Evolutionary conservation across 805 yeast species (phyloP).

Genomic region (Citeromyces nyonsensis): DNA sequence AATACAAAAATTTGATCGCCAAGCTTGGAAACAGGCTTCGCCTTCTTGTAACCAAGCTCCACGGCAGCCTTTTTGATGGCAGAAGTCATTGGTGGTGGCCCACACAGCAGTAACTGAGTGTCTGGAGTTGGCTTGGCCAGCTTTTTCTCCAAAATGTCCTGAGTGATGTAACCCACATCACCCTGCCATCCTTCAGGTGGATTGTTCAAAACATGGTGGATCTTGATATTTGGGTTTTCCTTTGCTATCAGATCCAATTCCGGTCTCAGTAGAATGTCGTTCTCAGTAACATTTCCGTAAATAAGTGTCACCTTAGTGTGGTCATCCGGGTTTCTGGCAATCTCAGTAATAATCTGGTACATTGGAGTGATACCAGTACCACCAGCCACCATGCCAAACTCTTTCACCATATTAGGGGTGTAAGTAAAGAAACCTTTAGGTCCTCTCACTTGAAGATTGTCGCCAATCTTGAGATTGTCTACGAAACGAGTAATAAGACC

Average conservation of each 20-base stretch:
- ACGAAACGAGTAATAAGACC: conserved; percentile 75
- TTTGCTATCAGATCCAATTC: conserved; percentile 60
- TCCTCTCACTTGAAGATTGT: conserved; percentile 64
- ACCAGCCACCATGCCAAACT: conserved; percentile 86
- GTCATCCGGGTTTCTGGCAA: conserved; percentile 64
- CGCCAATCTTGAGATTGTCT: conserved; percentile 64
- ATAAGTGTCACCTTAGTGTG: conserved; percentile 58
- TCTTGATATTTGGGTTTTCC: conserved; percentile 42
- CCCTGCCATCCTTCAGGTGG: conserved; percentile 67
- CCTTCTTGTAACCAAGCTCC: conserved; percentile 63
- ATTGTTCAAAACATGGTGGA: conserved; percentile 63
- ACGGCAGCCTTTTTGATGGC: conserved; percentile 72
- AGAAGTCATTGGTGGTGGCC: conserved; percentile 87
- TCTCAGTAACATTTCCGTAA: conserved; percentile 70
- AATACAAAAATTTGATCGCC: conserved; percentile 87
- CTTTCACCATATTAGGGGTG: conserved; percentile 59
- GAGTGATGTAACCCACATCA: conserved; percentile 66
- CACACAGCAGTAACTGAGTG: conserved; percentile 70
- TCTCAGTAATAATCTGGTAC: conserved; percentile 82
- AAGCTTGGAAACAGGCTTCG: conserved; percentile 77
- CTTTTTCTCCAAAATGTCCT: conserved; percentile 48
- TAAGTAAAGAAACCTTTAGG: conserved; percentile 86
- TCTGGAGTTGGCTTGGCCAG: conserved; percentile 48
- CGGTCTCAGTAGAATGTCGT: conserved; percentile 65
- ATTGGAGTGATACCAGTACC: conserved; percentile 96